phyloP scores from a whole-genome alignment of 805 yeast genomes.

The Hanseniaspora valbyensis region DNA sequence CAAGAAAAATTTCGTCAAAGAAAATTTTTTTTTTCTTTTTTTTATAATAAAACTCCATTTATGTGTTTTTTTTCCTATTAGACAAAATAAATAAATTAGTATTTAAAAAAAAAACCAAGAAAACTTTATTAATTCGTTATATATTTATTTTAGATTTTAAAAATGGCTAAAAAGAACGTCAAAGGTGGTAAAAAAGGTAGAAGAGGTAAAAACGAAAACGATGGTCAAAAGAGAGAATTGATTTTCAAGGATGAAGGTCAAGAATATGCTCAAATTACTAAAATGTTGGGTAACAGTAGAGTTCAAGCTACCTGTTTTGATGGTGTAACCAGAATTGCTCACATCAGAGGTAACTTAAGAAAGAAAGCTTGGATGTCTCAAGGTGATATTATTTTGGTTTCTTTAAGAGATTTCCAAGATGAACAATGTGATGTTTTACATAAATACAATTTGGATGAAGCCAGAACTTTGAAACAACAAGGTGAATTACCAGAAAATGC shows the following conservation, averaged over 20 bases:
- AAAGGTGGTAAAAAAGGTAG: slow-evolving; percentile 84
- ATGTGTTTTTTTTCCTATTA: no score
- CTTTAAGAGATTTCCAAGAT: slow-evolving; percentile 96
- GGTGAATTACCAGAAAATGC: slow-evolving; percentile 98
- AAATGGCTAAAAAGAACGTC: slow-evolving; percentile 32
- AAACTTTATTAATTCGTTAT: no score
- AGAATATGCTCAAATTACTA: slow-evolving; percentile 95
- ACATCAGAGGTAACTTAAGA: slow-evolving; percentile 96
- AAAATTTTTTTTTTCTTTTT: no score
- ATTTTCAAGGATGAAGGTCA: slow-evolving; percentile 89
- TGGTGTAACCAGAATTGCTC: slow-evolving; percentile 87
- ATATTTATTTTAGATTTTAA: no score
- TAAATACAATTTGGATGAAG: slow-evolving; percentile 94
- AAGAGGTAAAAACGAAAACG: slow-evolving; percentile 95
- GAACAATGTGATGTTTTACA: slow-evolving; percentile 96
- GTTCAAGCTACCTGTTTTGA: slow-evolving; percentile 93
- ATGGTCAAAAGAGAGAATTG: slow-evolving; percentile 87
- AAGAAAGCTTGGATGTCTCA: slow-evolving; percentile 99
- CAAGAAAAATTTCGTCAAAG: no score
- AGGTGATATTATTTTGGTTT: slow-evolving; percentile 92
- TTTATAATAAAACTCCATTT: no score
- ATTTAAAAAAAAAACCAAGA: no score
- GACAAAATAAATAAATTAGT: no score
- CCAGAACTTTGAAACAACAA: slow-evolving; percentile 84
- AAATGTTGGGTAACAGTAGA: slow-evolving; percentile 97